Evolutionary conservation across 2,329 filamentous ascomycete species (phyloP).

Genomic region (Fusarium concolor): DNA sequence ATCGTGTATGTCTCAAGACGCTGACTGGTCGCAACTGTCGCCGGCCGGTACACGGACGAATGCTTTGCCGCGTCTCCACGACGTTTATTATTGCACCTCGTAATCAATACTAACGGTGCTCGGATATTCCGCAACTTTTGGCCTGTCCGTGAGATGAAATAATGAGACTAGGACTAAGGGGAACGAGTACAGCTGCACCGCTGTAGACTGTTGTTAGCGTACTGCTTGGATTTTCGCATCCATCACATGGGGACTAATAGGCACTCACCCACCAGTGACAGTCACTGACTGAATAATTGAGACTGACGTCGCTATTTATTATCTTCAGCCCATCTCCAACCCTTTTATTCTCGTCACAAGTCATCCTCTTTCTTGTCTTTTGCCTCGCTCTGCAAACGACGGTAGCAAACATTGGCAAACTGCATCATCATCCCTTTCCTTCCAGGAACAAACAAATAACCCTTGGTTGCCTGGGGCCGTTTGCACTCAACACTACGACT

Average conservation of each 20-base stretch:
- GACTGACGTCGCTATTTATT: slow-evolving; percentile 12
- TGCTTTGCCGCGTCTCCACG: slow-evolving; percentile 18
- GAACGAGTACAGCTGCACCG: too few relatives aligned
- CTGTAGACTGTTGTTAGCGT: too few relatives aligned
- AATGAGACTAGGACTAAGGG: neutral
- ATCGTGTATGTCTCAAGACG: slow-evolving; percentile 19
- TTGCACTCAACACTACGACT: slow-evolving; percentile 1
- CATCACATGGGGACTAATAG: neutral
- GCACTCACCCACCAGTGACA: neutral
- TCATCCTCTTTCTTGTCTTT: neutral
- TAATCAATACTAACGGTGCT: neutral
- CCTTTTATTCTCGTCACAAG: neutral
- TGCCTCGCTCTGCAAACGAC: neutral
- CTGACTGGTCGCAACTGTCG: slow-evolving; percentile 21
- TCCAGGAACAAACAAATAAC: slow-evolving; percentile 8
- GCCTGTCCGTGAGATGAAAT: neutral
- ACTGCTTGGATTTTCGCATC: neutral
- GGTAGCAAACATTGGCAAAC: slow-evolving; percentile 11
- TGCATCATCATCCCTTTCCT: neutral
- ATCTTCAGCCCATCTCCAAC: slow-evolving; percentile 4
- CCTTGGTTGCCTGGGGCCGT: neutral
- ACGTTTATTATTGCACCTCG: neutral
- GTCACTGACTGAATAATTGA: neutral
- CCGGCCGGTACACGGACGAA: slow-evolving; percentile 30
- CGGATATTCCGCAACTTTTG: slow-evolving; percentile 15